Evolutionary conservation across 495 filamentous ascomycete genomes (phyloP).

Genomic region (Xeromyces bisporus): DNA sequence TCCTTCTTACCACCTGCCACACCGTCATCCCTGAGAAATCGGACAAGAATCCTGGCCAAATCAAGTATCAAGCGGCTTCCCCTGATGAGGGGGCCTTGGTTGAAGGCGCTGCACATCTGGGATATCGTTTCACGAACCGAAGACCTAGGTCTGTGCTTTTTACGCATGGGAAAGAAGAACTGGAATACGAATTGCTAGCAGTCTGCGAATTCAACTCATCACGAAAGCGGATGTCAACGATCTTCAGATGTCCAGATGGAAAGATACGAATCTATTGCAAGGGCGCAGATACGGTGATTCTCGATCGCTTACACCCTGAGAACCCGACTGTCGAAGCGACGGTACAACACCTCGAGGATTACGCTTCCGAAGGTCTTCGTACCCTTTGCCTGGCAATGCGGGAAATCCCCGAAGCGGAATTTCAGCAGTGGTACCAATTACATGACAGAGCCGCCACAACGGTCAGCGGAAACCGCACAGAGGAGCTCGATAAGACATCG

Average conservation of each 20-base stretch:
- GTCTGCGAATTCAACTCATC: constrained; percentile 99
- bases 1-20: constrained; percentile 80
- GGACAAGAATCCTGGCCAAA: constrained; percentile 54
- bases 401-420: constrained; percentile 83
- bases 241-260: constrained; percentile 91
- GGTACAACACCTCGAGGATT: constrained; percentile 88
- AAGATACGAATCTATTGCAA: constrained; percentile 89
- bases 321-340: constrained; percentile 80
- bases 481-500: constrained; percentile 93
- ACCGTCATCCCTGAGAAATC: constrained; percentile 89
- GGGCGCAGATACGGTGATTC: constrained; percentile 93
- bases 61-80: constrained; percentile 96
- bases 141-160: constrained; percentile 78
- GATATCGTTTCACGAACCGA: constrained; percentile 78
- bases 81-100: constrained; percentile 95
- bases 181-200: constrained; percentile 80
- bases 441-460: constrained; percentile 84
- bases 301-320: constrained; percentile 62
- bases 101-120: constrained; percentile 70
- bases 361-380: constrained; percentile 87
- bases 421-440: constrained; percentile 70
- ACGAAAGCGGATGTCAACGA: constrained; percentile 92
- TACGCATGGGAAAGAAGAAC: constrained; percentile 47
- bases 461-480: constrained; percentile 76
- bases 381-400: constrained; percentile 93